Evolutionary conservation across 2,329 filamentous ascomycete species (phyloP).

Genomic region (Aspergillus tanneri): DNA sequence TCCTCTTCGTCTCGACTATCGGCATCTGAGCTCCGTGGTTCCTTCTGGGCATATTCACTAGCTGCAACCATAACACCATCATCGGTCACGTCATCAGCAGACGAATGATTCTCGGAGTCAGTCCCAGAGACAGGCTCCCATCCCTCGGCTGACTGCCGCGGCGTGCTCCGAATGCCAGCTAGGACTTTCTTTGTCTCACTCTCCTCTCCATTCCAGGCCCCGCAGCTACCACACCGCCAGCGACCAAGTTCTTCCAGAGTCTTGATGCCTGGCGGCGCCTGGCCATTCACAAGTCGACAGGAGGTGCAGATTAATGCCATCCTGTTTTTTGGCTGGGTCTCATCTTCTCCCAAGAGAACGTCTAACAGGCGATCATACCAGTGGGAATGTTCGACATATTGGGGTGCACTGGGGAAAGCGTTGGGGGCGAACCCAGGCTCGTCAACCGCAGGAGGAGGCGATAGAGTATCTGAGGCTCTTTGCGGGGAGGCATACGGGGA

Average conservation of each 20-base stretch:
- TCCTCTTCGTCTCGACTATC: slow-evolving; percentile 15
- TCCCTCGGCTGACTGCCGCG: slow-evolving; percentile 16
- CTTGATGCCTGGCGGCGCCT: slow-evolving; percentile 83
- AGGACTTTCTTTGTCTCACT: slow-evolving; percentile 73
- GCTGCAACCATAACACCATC: slow-evolving; percentile 29
- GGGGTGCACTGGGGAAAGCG: slow-evolving; percentile 41
- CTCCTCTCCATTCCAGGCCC: slow-evolving; percentile 75
- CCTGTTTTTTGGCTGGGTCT: slow-evolving; percentile 86
- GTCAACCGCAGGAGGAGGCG: slow-evolving; percentile 28
- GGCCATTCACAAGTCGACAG: slow-evolving; percentile 90
- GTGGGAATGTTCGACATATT: slow-evolving; percentile 52
- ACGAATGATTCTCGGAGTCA: slow-evolving; percentile 21
- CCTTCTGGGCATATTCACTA: slow-evolving; percentile 30
- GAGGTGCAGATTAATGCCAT: slow-evolving; percentile 78
- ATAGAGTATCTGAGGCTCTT: too few relatives aligned
- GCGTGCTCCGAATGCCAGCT: slow-evolving; percentile 55
- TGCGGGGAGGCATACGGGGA: slow-evolving; percentile 13
- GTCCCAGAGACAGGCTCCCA: slow-evolving; percentile 26
- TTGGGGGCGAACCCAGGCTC: slow-evolving; percentile 50
- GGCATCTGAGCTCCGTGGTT: slow-evolving; percentile 21
- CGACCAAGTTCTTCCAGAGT: slow-evolving; percentile 74
- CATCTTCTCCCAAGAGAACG: slow-evolving; percentile 88
- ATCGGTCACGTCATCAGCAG: slow-evolving; percentile 23
- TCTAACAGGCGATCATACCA: slow-evolving; percentile 98
- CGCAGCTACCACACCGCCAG: slow-evolving; percentile 89